Evolutionary conservation across 441 rosid genomes (phyloP), one percentile per base, ranked within the genome.

Genomic region (Populus hybrid): DNA sequence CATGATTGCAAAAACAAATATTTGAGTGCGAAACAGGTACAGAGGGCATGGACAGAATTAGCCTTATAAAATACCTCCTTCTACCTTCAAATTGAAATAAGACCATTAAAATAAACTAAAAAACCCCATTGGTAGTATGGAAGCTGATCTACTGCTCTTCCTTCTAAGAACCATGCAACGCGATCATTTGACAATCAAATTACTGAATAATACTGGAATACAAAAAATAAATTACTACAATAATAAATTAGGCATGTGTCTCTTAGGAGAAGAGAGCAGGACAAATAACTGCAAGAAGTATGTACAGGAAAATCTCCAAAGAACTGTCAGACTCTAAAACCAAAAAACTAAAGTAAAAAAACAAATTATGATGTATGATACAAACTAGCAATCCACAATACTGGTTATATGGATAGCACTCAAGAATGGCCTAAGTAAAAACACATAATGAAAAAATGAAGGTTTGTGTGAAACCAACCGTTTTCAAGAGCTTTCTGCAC

Each of bases 401-500:
- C 9, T n/a, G n/a, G n/a, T n/a, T n/a, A n/a, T n/a, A n/a, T n/a
- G n/a, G 57, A 46, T 46, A 14, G 57, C 57, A 46, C 19, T 12
- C 57, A 24, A 46, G n/a, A 46, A 46, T 4, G 57, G 57, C 57
- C 19, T 46, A 14, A 1, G 19, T 46, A 19, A 40, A 36, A 2
- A 36, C 57, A 72, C 35, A 78, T 18, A 5, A 59, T 26, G n/a
- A n/a, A n/a, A 69, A 76, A 65, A 74, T 65, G 28, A 36, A 18
- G 65, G 75, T 34, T 46, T 53, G 74, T 46, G 57, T 14, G 57
- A 46, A 46, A 46, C 87, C 78, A 71, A 92, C 98, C 98, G 78
- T 83, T 88, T 85, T 89, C 82, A 16, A 96, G 91, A 67, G 86
- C 91, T 85, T 92, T 89, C 83, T 92, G 95, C 72, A 87, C 85